Evolutionary conservation across 2,329 filamentous ascomycete genomes (phyloP).

Genomic region (Fusarium chaquense): DNA sequence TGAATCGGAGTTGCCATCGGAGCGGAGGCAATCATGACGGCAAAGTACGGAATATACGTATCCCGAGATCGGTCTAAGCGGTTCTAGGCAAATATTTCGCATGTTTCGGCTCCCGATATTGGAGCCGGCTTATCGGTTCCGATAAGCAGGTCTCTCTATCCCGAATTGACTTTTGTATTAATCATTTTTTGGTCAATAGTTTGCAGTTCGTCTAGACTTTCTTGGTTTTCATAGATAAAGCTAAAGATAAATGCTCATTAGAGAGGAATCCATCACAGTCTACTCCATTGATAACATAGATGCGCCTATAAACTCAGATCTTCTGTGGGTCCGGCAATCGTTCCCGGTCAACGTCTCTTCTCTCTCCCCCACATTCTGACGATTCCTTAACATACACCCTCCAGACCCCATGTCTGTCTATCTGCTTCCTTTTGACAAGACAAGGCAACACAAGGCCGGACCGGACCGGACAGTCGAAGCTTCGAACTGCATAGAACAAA

Average conservation of each 20-base stretch:
- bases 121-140: slow-evolving; percentile 34
- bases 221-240: neutral
- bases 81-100: slow-evolving; percentile 25
- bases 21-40: neutral
- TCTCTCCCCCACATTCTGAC: slow-evolving; percentile 17
- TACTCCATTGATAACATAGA: neutral
- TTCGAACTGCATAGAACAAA: neutral
- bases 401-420: neutral
- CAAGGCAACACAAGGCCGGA: slow-evolving; percentile 15
- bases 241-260: neutral
- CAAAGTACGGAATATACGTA: neutral
- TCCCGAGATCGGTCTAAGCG: slow-evolving; percentile 6
- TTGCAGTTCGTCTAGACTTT: slow-evolving; percentile 8
- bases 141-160: neutral
- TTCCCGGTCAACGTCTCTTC: slow-evolving; percentile 42
- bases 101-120: slow-evolving; percentile 4
- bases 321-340: slow-evolving; percentile 41
- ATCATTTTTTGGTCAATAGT: neutral
- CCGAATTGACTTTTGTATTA: neutral
- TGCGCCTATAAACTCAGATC: slow-evolving; percentile 3
- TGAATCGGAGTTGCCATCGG: slow-evolving; percentile 7
- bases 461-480: slow-evolving; percentile 26
- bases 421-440: slow-evolving; percentile 10
- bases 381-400: neutral
- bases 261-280: neutral